A percentile compares a stretch with the other conserved stretches of the same genome.
phyloP scores from a whole-genome alignment of 1,284 basidiomycete species.

The Naganishia albida region DNA sequence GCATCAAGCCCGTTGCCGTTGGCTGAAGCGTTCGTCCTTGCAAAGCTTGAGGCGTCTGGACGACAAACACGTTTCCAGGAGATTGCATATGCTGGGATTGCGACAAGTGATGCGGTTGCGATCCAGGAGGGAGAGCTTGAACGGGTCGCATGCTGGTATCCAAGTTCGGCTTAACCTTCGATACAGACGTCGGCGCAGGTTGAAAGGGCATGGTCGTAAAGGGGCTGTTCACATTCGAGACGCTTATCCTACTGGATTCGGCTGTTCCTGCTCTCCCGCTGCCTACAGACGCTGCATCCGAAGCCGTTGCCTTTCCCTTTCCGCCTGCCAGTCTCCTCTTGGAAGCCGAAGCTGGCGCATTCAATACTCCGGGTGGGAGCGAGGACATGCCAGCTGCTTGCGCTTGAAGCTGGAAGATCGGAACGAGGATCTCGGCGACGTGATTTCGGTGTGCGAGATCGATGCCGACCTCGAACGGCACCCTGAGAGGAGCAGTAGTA shows the following conservation, averaged over 20 bases:
- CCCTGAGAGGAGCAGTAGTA: conserved; percentile 60
- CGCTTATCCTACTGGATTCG: conserved; percentile 16
- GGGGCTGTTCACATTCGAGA: conserved; percentile 7
- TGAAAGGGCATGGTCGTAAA: conserved; percentile 25
- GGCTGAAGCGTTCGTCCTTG: conserved; percentile 23
- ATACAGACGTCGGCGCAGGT: not conserved
- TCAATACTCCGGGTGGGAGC: conserved; percentile 5
- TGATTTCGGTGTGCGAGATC: conserved; percentile 89
- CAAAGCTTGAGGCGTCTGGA: conserved; percentile 10
- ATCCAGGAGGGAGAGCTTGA: not conserved
- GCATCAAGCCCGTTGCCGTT: conserved; percentile 12
- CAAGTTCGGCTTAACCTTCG: conserved; percentile 8
- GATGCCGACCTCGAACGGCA: conserved; percentile 58
- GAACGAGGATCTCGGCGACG: conserved; percentile 76
- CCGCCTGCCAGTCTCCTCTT: conserved; percentile 12
- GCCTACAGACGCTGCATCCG: not conserved
- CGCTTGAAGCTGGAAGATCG: conserved; percentile 77
- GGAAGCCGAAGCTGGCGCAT: conserved; percentile 19
- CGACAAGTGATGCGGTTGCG: not conserved
- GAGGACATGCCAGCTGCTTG: conserved; percentile 28
- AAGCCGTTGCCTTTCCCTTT: not conserved
- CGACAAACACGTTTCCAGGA: conserved; percentile 19
- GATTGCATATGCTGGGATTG: conserved; percentile 11
- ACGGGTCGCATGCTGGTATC: conserved; percentile 1
- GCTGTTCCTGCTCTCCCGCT: conserved; percentile 18